Percentiles rank a stretch among this genome's conserved stretches.
These are phyloP conservation scores for Paecilomyces dactylethromorphus DNA, from an alignment of 2,329 filamentous ascomycete genomes.

Conservation along the genomic window DNA sequence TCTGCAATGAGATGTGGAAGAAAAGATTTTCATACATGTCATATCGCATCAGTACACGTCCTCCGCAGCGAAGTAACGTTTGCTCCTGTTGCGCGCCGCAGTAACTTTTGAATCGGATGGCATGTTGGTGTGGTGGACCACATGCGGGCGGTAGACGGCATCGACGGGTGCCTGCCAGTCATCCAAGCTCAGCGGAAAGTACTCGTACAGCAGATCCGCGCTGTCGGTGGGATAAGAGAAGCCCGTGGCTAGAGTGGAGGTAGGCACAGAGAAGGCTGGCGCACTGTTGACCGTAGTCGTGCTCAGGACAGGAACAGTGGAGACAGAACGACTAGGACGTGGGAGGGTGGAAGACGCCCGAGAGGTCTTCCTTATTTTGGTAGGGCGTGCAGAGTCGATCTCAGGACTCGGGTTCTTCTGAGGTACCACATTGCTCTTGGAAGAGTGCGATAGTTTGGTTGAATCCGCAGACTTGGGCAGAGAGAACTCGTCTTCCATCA, in stretches of 20 bases:
- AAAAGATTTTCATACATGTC: not conserved
- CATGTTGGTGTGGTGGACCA: conserved; percentile 78
- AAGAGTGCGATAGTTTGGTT: conserved; percentile 9
- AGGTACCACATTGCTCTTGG: conserved; percentile 17
- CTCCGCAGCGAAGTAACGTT: conserved; percentile 66
- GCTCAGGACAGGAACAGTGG: conserved; percentile 22
- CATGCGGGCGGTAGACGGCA: conserved; percentile 83
- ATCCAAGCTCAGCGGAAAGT: conserved; percentile 84
- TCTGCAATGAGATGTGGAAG: too few relatives aligned
- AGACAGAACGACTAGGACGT: conserved; percentile 19
- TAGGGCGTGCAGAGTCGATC: conserved; percentile 21
- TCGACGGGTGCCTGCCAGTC: conserved; percentile 90
- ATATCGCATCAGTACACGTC: conserved; percentile 28
- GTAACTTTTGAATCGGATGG: conserved; percentile 65
- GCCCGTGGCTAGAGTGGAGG: conserved; percentile 51
- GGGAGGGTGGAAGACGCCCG: conserved; percentile 23
- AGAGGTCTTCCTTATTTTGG: conserved; percentile 33
- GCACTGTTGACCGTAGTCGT: conserved; percentile 19
- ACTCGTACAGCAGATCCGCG: conserved; percentile 83
- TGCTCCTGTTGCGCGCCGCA: conserved; percentile 58
- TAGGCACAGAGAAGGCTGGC: conserved; percentile 17
- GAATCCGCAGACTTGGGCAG: conserved; percentile 20
- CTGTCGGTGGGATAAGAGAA: conserved; percentile 52
- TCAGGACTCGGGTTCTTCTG: conserved; percentile 22
- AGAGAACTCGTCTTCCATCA: conserved; percentile 50